phyloP scores from a whole-genome alignment of 2,329 filamentous ascomycete species.

The Lasiodiplodia citricola region DNA sequence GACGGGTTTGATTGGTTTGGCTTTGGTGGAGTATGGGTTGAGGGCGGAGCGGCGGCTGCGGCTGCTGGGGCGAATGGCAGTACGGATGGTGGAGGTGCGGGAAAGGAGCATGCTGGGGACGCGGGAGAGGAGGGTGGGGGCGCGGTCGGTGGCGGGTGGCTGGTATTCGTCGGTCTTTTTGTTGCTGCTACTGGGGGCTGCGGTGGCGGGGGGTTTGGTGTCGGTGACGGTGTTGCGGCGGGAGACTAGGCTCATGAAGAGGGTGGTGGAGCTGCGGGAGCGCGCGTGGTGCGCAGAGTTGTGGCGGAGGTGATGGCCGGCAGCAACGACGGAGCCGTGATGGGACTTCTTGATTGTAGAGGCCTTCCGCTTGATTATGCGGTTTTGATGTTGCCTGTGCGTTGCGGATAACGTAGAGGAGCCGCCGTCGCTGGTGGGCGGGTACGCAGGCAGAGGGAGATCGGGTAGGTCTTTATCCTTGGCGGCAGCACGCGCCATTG shows the following conservation, averaged over 20 bases:
- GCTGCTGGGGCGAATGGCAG: background rate
- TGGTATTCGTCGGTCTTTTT: background rate
- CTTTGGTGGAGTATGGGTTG: too few species aligned
- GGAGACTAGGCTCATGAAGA: background rate
- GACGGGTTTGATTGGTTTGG: background rate
- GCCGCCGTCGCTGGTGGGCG: background rate
- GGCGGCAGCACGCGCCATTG: background rate
- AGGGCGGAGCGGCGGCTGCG: background rate
- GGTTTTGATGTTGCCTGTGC: background rate
- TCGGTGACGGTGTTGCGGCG: background rate
- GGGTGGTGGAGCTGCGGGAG: background rate
- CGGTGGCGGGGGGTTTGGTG: background rate
- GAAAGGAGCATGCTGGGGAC: background rate
- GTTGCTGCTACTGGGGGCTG: background rate
- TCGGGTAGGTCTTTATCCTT: constrained; percentile 1
- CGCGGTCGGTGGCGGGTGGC: background rate
- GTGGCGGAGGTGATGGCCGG: background rate
- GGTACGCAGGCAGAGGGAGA: constrained; percentile 5
- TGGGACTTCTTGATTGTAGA: background rate
- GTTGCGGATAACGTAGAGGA: background rate
- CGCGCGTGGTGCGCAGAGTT: background rate
- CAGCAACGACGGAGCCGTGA: background rate
- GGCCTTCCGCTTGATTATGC: background rate
- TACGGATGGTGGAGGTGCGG: background rate
- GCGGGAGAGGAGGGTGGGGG: background rate